Base-by-base conservation (phyloP, 1,139 yeast species). In the Suhomyces wounanorum region DNA sequence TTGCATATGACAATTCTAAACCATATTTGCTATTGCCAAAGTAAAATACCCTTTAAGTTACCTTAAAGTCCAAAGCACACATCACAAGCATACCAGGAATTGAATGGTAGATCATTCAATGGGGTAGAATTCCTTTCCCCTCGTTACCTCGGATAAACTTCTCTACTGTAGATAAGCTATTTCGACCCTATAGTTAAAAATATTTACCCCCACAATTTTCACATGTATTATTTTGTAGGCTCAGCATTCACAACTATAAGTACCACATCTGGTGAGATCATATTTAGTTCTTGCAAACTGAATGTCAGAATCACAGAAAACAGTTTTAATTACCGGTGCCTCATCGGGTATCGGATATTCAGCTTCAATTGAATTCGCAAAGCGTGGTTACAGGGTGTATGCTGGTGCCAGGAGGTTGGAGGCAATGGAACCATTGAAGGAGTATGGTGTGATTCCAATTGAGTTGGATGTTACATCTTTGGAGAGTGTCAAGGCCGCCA, bases 281-380 rank as follows among this genome's bases (percentile, higher is more conserved):
- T 5, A 9, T 28, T 28, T 28, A 31, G 3, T 31, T 31, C 8
- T 3, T 26, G 11, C 10, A 4, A 37, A 18, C 1, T 10, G 2
- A 26, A 17, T 47, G 47, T 30, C 44, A 18, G 25, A 37, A 17
- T 44, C 44, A 14, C 50, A 61, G 62, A 75, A 69, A 60, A 58
- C 70, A 23, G 91, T 84, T 1, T 70, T 87, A 41, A 80, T 89
- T 31, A 89, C 96, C 0, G 96, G 96, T 8, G 89, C 89, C 16
- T 86, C 94, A 0, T 85, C 92, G 0, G 96, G 96, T 10, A 89
- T 89, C 56, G 96, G 96, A 3, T 81, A 72, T 62, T 82, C 84
- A 16, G 70, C 86, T 10, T 83, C 92, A 31, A 74, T 78, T 51
- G 90, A 86, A 59, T 74, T 88, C 54, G 85, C 89, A 14, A 65